Percentiles rank a stretch among this genome's conserved stretches.
phyloP scores from a whole-genome alignment of 768 basidiomycete genomes.

The Collybia sp. region DNA sequence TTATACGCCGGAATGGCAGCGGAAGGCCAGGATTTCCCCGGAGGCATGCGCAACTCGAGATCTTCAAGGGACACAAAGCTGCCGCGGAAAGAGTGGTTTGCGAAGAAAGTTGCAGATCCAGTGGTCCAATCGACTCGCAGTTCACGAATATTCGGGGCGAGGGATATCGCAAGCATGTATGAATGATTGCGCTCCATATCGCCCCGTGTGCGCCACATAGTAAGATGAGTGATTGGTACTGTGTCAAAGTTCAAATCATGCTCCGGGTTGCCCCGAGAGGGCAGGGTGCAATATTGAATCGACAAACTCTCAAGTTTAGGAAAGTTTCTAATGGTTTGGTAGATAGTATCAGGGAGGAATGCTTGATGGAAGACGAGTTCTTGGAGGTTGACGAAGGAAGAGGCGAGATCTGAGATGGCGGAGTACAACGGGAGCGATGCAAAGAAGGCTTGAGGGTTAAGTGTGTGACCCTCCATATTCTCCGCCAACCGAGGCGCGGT shows the following conservation, averaged over 20 bases:
- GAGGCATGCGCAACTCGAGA: slow-evolving; percentile 15
- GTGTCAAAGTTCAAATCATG: slow-evolving; percentile 15
- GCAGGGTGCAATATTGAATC: slow-evolving; percentile 35
- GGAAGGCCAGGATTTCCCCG: slow-evolving; percentile 11
- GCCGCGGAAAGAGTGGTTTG: slow-evolving; percentile 11
- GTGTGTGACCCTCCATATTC: neutral
- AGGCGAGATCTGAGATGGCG: slow-evolving; percentile 7
- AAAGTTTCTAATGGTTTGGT: slow-evolving; percentile 28
- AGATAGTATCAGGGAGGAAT: slow-evolving; percentile 30
- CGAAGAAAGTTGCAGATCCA: slow-evolving; percentile 28
- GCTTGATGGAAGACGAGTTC: slow-evolving; percentile 31
- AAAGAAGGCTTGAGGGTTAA: slow-evolving; percentile 4
- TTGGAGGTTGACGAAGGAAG: slow-evolving; percentile 27
- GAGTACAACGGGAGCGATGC: slow-evolving; percentile 8
- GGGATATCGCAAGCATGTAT: slow-evolving; percentile 24
- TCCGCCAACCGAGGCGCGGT: slow-evolving; percentile 1
- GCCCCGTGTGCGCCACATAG: slow-evolving; percentile 30
- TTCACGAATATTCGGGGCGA: slow-evolving; percentile 28
- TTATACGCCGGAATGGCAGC: slow-evolving; percentile 6
- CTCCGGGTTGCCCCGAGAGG: slow-evolving; percentile 9
- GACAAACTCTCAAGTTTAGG: slow-evolving; percentile 31
- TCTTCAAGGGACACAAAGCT: slow-evolving; percentile 11
- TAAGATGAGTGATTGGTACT: slow-evolving; percentile 39
- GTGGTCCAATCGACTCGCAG: slow-evolving; percentile 38
- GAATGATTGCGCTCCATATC: slow-evolving; percentile 11